phyloP scores from a whole-genome alignment of 139 green algal genomes.

The Picochlorum sp. region DNA sequence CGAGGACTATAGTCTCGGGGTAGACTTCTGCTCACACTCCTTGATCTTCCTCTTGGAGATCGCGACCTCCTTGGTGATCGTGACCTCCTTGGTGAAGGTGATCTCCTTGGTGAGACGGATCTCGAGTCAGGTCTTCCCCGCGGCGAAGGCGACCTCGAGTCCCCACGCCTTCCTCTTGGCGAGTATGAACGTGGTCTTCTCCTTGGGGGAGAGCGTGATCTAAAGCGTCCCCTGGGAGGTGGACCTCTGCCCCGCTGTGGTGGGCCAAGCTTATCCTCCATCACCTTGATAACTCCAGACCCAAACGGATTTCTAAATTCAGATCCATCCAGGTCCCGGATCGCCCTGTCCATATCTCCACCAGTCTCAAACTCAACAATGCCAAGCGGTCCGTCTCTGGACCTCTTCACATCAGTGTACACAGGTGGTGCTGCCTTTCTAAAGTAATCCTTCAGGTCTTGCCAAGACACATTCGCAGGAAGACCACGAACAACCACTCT shows the following conservation, averaged over 20 bases:
- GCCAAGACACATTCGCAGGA: too few relatives aligned
- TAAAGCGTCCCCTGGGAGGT: too few relatives aligned
- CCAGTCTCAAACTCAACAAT: constrained; percentile 59
- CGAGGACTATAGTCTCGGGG: neutral
- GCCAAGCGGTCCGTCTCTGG: constrained; percentile 37
- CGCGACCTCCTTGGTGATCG: neutral
- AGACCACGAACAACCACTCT: too few relatives aligned
- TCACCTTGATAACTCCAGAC: too few relatives aligned
- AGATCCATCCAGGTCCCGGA: constrained; percentile 54
- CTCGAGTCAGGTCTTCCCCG: neutral
- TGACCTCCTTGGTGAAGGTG: neutral
- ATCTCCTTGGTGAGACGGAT: neutral
- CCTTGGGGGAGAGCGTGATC: neutral
- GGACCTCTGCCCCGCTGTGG: too few relatives aligned
- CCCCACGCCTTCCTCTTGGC: neutral
- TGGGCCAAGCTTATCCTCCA: too few relatives aligned
- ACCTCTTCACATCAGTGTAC: too few relatives aligned
- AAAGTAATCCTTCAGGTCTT: too few relatives aligned
- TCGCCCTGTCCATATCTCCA: constrained; percentile 43
- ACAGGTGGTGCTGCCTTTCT: too few relatives aligned
- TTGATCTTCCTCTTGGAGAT: neutral
- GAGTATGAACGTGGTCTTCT: neutral
- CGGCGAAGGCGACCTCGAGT: neutral
- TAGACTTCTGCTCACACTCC: constrained; percentile 2
- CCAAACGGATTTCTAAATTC: too few relatives aligned